Evolutionary conservation across 129 eudicot genomes (phyloP).

Genomic region (Glebionis coronaria): DNA sequence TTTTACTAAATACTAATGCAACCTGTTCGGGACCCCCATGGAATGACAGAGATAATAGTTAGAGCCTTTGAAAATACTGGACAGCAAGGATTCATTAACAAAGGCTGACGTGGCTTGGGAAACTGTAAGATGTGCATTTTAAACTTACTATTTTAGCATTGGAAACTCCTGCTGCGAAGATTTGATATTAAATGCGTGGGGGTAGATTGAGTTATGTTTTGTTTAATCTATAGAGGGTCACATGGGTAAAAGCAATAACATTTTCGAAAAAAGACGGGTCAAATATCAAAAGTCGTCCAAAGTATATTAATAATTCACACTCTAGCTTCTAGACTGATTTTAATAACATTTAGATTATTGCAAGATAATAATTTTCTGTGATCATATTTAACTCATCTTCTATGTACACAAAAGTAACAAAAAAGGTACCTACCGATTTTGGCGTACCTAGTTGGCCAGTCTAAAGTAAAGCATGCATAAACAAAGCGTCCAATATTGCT

Average conservation of each 20-base stretch:
- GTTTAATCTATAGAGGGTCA: neutral
- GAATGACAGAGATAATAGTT: constrained; percentile 78
- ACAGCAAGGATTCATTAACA: constrained; percentile 87
- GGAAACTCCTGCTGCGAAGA: neutral
- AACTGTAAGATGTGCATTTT: constrained; percentile 47
- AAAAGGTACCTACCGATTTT: too few relatives aligned
- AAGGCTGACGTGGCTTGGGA: constrained; percentile 99
- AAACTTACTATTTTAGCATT: neutral
- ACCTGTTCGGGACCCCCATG: constrained; percentile 89
- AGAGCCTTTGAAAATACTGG: constrained; percentile 69
- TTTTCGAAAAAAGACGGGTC: neutral
- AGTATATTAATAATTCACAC: neutral
- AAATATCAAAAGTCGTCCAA: neutral
- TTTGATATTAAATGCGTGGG: neutral
- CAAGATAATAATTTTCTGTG: too few relatives aligned
- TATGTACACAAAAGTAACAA: neutral
- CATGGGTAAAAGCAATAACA: neutral
- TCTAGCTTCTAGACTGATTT: neutral
- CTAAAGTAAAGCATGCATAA: too few relatives aligned
- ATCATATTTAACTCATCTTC: too few relatives aligned
- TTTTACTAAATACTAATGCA: constrained; percentile 32
- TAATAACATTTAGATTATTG: too few relatives aligned
- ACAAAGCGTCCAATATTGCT: too few relatives aligned
- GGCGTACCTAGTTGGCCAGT: too few relatives aligned
- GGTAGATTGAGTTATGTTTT: neutral